Conservation (phyloP, 805 yeast species). For the Saturnispora hagleri region DNA sequence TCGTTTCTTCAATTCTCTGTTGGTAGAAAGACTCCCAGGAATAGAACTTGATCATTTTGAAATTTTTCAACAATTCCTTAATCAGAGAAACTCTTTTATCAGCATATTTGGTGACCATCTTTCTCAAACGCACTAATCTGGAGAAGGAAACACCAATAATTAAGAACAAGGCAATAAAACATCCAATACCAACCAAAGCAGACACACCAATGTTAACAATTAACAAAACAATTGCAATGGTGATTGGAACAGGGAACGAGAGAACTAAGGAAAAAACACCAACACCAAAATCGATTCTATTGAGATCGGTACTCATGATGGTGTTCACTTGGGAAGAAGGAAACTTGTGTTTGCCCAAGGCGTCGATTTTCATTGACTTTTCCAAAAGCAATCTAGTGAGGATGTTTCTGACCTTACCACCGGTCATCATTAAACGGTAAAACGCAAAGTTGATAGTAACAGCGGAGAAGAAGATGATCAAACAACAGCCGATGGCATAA, state of each 20-base stretch:
- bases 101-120: constrained; percentile 50
- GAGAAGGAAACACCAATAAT: constrained; percentile 38
- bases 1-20: constrained; percentile 40
- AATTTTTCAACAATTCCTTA: constrained; percentile 69
- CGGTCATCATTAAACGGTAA: constrained; percentile 48
- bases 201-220: constrained; percentile 61
- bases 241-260: constrained; percentile 53
- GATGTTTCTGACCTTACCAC: constrained; percentile 63
- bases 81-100: constrained; percentile 69
- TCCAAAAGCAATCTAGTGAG: constrained; percentile 58
- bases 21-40: constrained; percentile 85
- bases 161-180: constrained; percentile 41
- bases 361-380: constrained; percentile 55
- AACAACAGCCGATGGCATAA: constrained; percentile 61
- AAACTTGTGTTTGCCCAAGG: constrained; percentile 50
- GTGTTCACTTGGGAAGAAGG: constrained; percentile 70
- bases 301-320: constrained; percentile 70
- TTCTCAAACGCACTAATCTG: constrained; percentile 44
- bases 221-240: constrained; percentile 55
- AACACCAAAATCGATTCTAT: constrained; percentile 68
- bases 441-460: constrained; percentile 53
- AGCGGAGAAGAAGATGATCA: constrained; percentile 42
- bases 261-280: constrained; percentile 59
- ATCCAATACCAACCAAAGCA: constrained; percentile 63
- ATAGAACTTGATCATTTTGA: constrained; percentile 76